Percentiles rank a stretch among this genome's conserved stretches.
phyloP scores from a whole-genome alignment of 1,284 basidiomycete species.

The Moesziomyces sp. region DNA sequence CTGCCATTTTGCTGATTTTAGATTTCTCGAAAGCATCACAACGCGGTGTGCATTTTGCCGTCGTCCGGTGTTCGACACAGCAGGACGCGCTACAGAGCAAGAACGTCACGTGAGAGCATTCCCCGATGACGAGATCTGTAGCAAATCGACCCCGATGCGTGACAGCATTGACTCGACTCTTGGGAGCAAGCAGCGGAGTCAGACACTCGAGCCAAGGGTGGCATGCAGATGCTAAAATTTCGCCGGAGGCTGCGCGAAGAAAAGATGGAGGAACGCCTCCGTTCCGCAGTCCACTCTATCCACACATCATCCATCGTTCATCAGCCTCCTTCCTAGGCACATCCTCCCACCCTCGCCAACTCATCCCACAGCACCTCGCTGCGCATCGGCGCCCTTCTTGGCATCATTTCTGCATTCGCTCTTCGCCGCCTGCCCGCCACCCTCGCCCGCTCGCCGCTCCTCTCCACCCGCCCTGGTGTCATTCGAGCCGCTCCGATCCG shows the following conservation, averaged over 20 bases:
- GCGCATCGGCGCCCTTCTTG: conserved; percentile 6
- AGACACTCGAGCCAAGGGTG: neutral
- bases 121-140: no score
- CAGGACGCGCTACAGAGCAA: neutral
- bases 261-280: neutral
- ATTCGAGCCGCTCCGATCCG: conserved; percentile 11
- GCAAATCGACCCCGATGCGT: neutral
- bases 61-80: neutral
- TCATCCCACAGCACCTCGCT: neutral
- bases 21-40: neutral
- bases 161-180: neutral
- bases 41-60: neutral
- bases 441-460: conserved; percentile 16
- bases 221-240: neutral
- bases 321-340: no score
- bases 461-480: conserved; percentile 6
- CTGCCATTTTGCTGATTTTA: neutral
- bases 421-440: conserved; percentile 29
- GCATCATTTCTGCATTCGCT: conserved; percentile 28
- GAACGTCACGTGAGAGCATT: neutral
- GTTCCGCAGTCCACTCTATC: neutral
- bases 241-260: neutral
- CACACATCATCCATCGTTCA: neutral
- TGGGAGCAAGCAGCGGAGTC: neutral
- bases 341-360: neutral